Percentiles rank a stretch among this genome's conserved stretches.
Evolutionary conservation across 2,329 filamentous ascomycete genomes (phyloP).

Genomic region (Penicillium sp.): DNA sequence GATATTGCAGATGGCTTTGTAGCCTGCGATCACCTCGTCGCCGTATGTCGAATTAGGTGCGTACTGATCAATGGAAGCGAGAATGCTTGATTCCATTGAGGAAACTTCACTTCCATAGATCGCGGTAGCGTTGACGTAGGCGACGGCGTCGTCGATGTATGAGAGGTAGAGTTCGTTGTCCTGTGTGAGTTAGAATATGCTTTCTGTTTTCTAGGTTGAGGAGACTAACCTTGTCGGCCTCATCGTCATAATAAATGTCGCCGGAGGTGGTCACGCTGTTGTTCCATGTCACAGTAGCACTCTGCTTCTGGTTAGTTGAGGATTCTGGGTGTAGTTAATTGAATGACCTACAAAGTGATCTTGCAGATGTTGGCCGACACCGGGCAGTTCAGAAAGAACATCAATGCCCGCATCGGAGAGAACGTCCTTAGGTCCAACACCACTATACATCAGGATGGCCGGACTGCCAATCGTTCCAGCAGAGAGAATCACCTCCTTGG

Average conservation of each 20-base stretch:
- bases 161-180: conserved; percentile 26
- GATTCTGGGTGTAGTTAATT: not conserved
- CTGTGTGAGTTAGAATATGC: conserved; percentile 14
- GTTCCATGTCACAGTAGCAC: conserved; percentile 31
- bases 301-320: conserved; percentile 21
- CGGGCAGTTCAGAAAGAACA: conserved; percentile 46
- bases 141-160: conserved; percentile 29
- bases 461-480: conserved; percentile 60
- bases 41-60: conserved; percentile 27
- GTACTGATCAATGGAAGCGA: conserved; percentile 16
- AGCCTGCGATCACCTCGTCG: conserved; percentile 24
- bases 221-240: conserved; percentile 25
- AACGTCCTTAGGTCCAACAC: conserved; percentile 55
- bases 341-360: conserved; percentile 42
- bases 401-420: conserved; percentile 47
- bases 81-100: conserved; percentile 15
- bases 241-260: conserved; percentile 28
- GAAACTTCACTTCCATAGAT: conserved; percentile 20
- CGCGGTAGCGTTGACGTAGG: conserved; percentile 26
- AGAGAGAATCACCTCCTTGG: conserved; percentile 28
- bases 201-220: not conserved
- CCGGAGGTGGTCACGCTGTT: conserved; percentile 31
- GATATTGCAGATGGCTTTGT: conserved; percentile 30
- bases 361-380: conserved; percentile 54
- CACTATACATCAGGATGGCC: conserved; percentile 60